A percentile compares a stretch with the other conserved stretches of the same genome.
Evolutionary conservation across 23 red algal species (phyloP).

Genomic region (Pyropia yezoensis): DNA sequence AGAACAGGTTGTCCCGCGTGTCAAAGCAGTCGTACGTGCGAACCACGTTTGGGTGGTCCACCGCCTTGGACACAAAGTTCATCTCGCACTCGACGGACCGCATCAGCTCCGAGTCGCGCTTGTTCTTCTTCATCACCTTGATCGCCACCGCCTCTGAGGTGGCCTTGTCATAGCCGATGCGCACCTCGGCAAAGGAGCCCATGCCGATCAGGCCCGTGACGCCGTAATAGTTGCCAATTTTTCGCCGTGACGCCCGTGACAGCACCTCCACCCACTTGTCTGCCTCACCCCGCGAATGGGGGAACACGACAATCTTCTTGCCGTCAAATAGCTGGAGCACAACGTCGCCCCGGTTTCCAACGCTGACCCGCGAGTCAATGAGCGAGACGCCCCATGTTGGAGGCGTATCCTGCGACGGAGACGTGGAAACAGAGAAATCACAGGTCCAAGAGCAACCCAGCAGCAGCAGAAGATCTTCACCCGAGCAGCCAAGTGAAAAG

Average conservation of each 20-base stretch:
- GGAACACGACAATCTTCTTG: slow-evolving; percentile 51
- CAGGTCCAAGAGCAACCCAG: no score
- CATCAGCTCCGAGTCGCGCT: slow-evolving; percentile 66
- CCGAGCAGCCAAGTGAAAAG: no score
- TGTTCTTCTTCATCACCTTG: slow-evolving; percentile 92
- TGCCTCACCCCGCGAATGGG: slow-evolving; percentile 29
- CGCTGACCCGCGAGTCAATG: slow-evolving; percentile 45
- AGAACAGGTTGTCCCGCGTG: slow-evolving; percentile 81
- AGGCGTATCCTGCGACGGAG: not conserved
- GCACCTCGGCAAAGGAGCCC: slow-evolving; percentile 84
- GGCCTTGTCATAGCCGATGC: slow-evolving; percentile 70
- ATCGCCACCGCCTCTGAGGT: slow-evolving; percentile 70
- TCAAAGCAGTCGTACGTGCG: slow-evolving; percentile 74
- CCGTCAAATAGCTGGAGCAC: slow-evolving; percentile 50
- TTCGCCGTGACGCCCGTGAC: slow-evolving; percentile 38
- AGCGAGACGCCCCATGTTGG: slow-evolving; percentile 67
- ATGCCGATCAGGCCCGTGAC: slow-evolving; percentile 67
- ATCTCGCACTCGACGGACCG: slow-evolving; percentile 69
- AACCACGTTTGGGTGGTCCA: slow-evolving; percentile 71
- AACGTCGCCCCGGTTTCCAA: slow-evolving; percentile 48
- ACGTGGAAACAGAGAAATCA: no score
- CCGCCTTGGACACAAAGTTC: slow-evolving; percentile 75
- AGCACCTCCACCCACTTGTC: slow-evolving; percentile 48
- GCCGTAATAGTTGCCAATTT: slow-evolving; percentile 73
- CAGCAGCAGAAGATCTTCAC: no score